phyloP scores from a whole-genome alignment of 2,329 filamentous ascomycete species.

The Aplosporella prunicola region DNA sequence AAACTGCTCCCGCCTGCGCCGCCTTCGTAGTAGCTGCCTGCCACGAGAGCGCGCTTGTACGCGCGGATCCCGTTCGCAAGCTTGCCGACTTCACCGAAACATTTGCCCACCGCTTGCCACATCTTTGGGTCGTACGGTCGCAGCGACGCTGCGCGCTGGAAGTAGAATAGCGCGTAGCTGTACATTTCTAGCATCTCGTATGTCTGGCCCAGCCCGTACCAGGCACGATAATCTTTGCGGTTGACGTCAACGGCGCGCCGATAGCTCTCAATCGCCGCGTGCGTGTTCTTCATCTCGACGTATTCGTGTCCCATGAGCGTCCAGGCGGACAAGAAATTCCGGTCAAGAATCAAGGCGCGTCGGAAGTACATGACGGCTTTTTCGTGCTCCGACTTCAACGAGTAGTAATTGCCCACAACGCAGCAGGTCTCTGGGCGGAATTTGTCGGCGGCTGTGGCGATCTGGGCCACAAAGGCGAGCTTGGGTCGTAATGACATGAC shows the following conservation, averaged over 20 bases:
- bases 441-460: conserved; percentile 85
- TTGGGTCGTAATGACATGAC: conserved; percentile 83
- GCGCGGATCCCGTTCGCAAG: conserved; percentile 89
- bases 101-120: conserved; percentile 94
- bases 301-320: conserved; percentile 99
- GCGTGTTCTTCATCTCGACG: conserved; percentile 96
- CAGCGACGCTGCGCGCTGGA: conserved; percentile 85
- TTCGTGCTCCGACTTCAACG: conserved; percentile 85
- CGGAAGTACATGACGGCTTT: conserved; percentile 98
- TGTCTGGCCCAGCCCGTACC: conserved; percentile 94
- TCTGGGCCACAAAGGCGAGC: conserved; percentile 76
- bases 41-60: conserved; percentile 81
- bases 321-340: conserved; percentile 88
- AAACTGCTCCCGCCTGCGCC: conserved; percentile 49
- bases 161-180: conserved; percentile 94
- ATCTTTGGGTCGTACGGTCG: conserved; percentile 97
- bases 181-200: conserved; percentile 98
- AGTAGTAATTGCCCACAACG: conserved; percentile 96
- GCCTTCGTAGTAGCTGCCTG: conserved; percentile 75
- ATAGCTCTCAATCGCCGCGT: conserved; percentile 95
- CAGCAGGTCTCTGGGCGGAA: conserved; percentile 96
- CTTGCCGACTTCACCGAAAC: conserved; percentile 80
- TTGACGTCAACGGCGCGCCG: conserved; percentile 92
- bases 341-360: conserved; percentile 79
- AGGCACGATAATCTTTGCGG: conserved; percentile 89